Conservation (phyloP, 768 basidiomycete species). For the Hericium alpestre region DNA sequence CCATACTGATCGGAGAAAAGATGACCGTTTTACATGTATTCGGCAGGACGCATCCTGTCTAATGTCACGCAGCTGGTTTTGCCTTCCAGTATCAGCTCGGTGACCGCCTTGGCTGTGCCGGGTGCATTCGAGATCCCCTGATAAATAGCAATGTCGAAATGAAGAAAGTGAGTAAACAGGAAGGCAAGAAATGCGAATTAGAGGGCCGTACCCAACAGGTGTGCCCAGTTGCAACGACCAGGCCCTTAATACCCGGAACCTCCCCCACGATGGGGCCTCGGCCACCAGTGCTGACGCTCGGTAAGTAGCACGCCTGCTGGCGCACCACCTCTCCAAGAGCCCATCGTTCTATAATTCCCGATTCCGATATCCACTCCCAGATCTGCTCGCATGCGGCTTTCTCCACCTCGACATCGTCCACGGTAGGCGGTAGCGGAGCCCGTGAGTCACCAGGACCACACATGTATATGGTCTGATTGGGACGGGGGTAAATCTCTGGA, state of each 20-base stretch:
- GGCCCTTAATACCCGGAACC: slow-evolving; percentile 41
- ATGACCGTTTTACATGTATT: no score
- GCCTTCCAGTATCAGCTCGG: slow-evolving; percentile 64
- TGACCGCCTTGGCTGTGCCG: slow-evolving; percentile 66
- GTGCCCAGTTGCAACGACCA: slow-evolving; percentile 70
- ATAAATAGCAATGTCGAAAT: slow-evolving; percentile 2
- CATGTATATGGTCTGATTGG: slow-evolving; percentile 59
- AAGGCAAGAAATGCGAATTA: neutral
- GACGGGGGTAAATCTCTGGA: slow-evolving; percentile 68
- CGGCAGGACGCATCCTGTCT: slow-evolving; percentile 26
- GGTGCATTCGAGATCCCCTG: slow-evolving; percentile 78
- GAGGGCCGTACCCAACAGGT: slow-evolving; percentile 57
- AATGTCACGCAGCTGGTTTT: slow-evolving; percentile 47
- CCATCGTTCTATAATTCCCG: slow-evolving; percentile 28
- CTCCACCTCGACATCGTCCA: slow-evolving; percentile 64
- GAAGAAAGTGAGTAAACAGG: neutral
- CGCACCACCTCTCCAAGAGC: slow-evolving; percentile 42
- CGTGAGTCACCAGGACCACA: slow-evolving; percentile 70
- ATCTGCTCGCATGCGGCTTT: slow-evolving; percentile 44
- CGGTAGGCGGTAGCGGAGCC: slow-evolving; percentile 51
- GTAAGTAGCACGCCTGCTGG: slow-evolving; percentile 72
- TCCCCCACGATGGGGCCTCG: slow-evolving; percentile 63
- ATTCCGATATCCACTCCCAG: slow-evolving; percentile 44
- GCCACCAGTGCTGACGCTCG: slow-evolving; percentile 44
- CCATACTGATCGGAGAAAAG: no score